Base-by-base conservation (phyloP, 2,329 filamentous ascomycete genomes). In the Colletotrichum sidae region DNA sequence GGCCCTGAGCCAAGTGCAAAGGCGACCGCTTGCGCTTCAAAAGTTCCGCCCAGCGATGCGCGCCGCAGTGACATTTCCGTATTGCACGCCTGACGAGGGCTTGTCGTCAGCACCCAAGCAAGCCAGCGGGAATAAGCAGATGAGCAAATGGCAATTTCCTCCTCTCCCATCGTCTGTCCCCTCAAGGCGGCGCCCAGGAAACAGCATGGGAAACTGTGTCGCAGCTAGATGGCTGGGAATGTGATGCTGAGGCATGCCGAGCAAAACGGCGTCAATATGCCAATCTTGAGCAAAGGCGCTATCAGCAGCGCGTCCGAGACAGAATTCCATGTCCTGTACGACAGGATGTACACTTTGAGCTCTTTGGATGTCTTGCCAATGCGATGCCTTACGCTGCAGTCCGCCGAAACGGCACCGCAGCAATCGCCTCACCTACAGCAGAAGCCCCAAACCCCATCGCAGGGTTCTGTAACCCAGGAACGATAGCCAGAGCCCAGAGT, bases 351-450 rank as follows among this genome's bases (percentile, higher is more conserved):
- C 25, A 25, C 25, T 25, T 25, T 25, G 25, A 5, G 25, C 25
- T 25, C 25, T 25, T 4, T 25, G 15, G 8, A 15, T 44, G 37
- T 52, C 34, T 52, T 37, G 35, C 50, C 15, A 17, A 15, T 54
- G 17, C 17, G 12, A 15, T 54, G 17, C 17, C 11, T 44, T 7
- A 17, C 51, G 51, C 17, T 54, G 51, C 17, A 13, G 45, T 15
- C 25, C 4, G 55, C 55, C 55, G 46, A 58, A 44, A 44, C 55
- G 55, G 55, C 55, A 49, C 55, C 55, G 55, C 55, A 42, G 37
- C 17, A 34, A 15, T 17, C 55, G 41, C 55, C 55, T 45, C 55
- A 42, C 17, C 17, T 15, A 15, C 35, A 49, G 39, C 13, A 35
- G 25, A 6, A 13, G 11, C 51, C 8, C n/a, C n/a, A 12, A 34